These are phyloP conservation scores for Claviceps fusiformis DNA, from an alignment of 2,329 filamentous ascomycete species.

Conservation along the genomic window DNA sequence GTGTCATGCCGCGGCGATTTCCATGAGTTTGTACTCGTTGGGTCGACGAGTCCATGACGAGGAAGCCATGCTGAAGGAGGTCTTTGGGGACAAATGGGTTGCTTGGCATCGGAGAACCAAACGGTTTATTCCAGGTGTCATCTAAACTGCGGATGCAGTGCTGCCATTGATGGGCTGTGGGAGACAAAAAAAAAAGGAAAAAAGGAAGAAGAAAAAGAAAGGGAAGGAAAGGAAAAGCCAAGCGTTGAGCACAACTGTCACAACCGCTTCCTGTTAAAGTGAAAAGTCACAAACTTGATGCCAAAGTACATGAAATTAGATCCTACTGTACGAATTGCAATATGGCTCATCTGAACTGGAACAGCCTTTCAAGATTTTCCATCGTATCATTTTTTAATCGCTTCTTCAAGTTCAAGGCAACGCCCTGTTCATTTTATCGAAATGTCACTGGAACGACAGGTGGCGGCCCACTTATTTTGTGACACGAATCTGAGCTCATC, in stretches of 20 bases:
- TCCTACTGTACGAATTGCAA: too few relatives aligned
- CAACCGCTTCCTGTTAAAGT: background rate
- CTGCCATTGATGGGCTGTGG: background rate
- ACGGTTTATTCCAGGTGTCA: slow-evolving; percentile 29
- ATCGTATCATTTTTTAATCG: too few relatives aligned
- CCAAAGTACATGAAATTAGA: too few relatives aligned
- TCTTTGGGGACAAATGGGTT: slow-evolving; percentile 36
- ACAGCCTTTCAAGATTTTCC: too few relatives aligned
- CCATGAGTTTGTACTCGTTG: background rate
- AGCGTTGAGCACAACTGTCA: background rate
- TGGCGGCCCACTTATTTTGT: background rate
- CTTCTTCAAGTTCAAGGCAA: too few relatives aligned
- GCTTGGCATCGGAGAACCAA: slow-evolving; percentile 32
- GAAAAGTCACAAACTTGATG: background rate
- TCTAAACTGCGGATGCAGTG: background rate
- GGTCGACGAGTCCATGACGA: slow-evolving; percentile 29
- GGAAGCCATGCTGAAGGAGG: slow-evolving; percentile 32
- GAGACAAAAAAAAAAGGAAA: too few relatives aligned
- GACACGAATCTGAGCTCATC: background rate
- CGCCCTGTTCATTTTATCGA: too few relatives aligned
- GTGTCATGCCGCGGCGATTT: background rate
- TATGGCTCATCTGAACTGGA: too few relatives aligned
- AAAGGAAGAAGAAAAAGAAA: too few relatives aligned
- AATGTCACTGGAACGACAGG: too few relatives aligned
- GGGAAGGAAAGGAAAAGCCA: too few relatives aligned